phyloP scores from a whole-genome alignment of 768 basidiomycete genomes.

The Lactarius hengduanensis region DNA sequence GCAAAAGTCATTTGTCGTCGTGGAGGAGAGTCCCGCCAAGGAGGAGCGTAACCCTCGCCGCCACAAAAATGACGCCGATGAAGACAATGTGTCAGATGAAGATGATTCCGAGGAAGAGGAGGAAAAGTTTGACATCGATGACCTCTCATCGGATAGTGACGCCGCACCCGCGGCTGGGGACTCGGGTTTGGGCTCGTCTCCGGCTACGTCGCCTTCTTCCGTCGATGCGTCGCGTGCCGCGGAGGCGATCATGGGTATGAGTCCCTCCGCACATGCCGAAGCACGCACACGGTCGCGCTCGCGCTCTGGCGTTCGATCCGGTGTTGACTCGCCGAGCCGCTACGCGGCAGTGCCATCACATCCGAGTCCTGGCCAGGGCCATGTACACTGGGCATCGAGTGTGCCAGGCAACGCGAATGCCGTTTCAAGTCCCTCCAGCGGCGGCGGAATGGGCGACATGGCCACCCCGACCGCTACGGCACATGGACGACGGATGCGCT shows the following conservation, averaged over 20 bases:
- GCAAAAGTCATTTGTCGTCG: conserved; percentile 98
- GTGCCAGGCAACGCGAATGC: neutral
- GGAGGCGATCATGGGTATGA: conserved; percentile 27
- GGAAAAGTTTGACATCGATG: conserved; percentile 91
- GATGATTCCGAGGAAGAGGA: conserved; percentile 59
- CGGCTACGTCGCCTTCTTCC: conserved; percentile 11
- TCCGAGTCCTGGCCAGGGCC: conserved; percentile 13
- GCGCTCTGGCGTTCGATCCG: conserved; percentile 25
- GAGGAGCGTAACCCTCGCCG: conserved; percentile 19
- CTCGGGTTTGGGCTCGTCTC: conserved; percentile 7
- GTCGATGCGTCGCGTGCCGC: conserved; percentile 22
- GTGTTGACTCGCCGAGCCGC: conserved; percentile 28
- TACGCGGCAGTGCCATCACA: conserved; percentile 19
- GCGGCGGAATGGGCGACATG: conserved; percentile 9
- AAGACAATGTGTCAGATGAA: conserved; percentile 41
- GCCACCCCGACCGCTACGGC: conserved; percentile 23
- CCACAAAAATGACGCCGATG: conserved; percentile 18
- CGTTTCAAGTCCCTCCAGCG: neutral
- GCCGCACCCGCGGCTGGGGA: neutral
- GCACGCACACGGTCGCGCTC: conserved; percentile 14
- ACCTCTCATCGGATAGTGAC: conserved; percentile 45
- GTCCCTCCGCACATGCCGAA: conserved; percentile 15
- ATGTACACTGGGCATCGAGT: conserved; percentile 20
- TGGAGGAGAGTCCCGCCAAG: conserved; percentile 77
- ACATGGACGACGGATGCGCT: conserved; percentile 32